A percentile compares a stretch with the other conserved stretches of the same genome.
Conservation (phyloP, 202 grass and related monocot species). For the Panicum hallii region DNA sequence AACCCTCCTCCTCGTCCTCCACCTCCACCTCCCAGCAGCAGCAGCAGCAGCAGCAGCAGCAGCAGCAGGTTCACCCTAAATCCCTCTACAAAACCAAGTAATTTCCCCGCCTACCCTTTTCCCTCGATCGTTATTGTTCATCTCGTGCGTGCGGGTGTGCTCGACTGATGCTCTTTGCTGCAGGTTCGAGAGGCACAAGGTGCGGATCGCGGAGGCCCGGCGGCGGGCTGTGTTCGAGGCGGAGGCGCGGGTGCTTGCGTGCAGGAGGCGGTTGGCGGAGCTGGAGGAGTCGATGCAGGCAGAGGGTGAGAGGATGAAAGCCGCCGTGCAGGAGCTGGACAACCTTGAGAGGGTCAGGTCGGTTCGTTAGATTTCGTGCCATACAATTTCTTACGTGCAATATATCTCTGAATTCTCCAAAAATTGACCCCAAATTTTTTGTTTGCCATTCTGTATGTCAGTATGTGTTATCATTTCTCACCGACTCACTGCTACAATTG, state of each 20-base stretch:
- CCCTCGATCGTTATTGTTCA: background rate
- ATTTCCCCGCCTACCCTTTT: background rate
- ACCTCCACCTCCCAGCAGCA: background rate
- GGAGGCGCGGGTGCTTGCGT: conserved; percentile 59
- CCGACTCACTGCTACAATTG: background rate
- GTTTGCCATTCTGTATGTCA: too few relatives aligned
- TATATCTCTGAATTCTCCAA: background rate
- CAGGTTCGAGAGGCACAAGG: conserved; percentile 90
- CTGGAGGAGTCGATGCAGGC: conserved; percentile 49
- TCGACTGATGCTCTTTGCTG: background rate
- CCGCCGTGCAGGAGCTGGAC: conserved; percentile 50
- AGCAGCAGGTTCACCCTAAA: conserved; percentile 58
- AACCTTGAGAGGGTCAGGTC: conserved; percentile 76
- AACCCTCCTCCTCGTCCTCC: conserved; percentile 26
- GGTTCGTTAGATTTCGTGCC: background rate
- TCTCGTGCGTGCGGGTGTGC: background rate
- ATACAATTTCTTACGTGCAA: background rate
- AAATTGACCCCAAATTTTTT: background rate
- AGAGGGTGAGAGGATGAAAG: conserved; percentile 69
- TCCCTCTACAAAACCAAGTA: conserved; percentile 82
- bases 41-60: conserved; percentile 13
- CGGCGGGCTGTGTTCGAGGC: conserved; percentile 62
- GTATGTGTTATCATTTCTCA: background rate
- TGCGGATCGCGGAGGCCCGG: conserved; percentile 52
- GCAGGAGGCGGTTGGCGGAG: conserved; percentile 58